Percentiles rank a stretch among this genome's conserved stretches.
These are phyloP conservation scores for Rauvolfia tetraphylla DNA, from an alignment of 257 asterid species.

Conservation along the genomic window DNA sequence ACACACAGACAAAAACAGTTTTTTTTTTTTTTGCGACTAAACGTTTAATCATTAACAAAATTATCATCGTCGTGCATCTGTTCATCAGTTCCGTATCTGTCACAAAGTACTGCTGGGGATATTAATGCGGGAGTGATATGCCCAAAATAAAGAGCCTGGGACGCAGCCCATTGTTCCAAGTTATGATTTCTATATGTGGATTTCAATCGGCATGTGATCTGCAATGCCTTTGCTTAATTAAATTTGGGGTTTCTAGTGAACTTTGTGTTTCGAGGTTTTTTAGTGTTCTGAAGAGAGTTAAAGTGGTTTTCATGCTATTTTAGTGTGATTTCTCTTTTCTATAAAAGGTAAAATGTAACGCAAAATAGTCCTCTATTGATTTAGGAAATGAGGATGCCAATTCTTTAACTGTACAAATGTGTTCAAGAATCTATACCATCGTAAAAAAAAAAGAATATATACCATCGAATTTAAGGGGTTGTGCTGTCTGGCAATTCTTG, in stretches of 20 bases:
- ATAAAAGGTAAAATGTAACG: too few relatives aligned
- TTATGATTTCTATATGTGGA: not conserved
- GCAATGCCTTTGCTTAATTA: not conserved
- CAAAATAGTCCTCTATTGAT: not conserved
- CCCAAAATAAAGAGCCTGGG: too few relatives aligned
- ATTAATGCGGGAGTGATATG: too few relatives aligned
- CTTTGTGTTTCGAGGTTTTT: not conserved
- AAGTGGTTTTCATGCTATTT: not conserved
- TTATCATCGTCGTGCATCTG: too few relatives aligned
- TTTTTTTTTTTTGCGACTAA: too few relatives aligned
- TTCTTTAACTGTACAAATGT: too few relatives aligned
- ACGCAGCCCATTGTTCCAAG: too few relatives aligned
- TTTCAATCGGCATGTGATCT: not conserved
- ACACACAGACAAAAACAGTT: not conserved
- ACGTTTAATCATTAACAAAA: too few relatives aligned
- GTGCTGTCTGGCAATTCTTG: not conserved
- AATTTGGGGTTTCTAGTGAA: slow-evolving; percentile 8
- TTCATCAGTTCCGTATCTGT: too few relatives aligned
- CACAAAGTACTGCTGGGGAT: too few relatives aligned
- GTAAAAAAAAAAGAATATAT: too few relatives aligned
- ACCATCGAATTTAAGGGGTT: not conserved
- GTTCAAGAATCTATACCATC: not conserved
- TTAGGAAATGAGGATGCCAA: not conserved
- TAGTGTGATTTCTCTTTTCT: not conserved
- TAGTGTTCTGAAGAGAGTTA: slow-evolving; percentile 13